A percentile compares a stretch with the other conserved stretches of the same genome.
Evolutionary conservation across 306 rosid genomes (phyloP).

Genomic region (Styphnolobium japonicum): DNA sequence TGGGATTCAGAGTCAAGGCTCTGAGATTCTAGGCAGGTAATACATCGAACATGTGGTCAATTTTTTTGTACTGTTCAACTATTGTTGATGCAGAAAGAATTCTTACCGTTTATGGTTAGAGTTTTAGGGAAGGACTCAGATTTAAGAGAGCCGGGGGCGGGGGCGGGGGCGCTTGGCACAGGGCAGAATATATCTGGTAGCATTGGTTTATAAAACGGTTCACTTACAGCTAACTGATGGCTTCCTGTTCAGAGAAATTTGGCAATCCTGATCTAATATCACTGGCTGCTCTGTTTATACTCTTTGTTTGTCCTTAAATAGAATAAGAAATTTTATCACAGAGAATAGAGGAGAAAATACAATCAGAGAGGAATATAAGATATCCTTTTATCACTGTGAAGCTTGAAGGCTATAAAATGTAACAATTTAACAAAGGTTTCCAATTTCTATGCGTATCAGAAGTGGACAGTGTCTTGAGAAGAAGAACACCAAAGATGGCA

Average conservation of each 20-base stretch:
- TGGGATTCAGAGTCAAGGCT: constrained; percentile 29
- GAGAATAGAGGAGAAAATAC: neutral
- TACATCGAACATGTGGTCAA: neutral
- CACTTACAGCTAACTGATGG: neutral
- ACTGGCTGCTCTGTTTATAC: neutral
- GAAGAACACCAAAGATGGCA: no score
- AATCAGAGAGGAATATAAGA: neutral
- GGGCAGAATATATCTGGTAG: neutral
- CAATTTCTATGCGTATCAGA: no score
- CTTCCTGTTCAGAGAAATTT: neutral
- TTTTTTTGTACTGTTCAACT: neutral
- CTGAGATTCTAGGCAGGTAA: constrained; percentile 36
- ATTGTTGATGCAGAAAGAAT: neutral
- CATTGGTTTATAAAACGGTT: neutral
- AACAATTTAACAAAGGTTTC: no score
- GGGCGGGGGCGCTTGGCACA: neutral
- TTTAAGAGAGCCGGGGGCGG: neutral
- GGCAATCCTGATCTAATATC: neutral
- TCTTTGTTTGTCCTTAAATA: neutral
- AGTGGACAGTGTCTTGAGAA: no score
- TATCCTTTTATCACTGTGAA: no score
- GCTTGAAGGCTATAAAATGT: no score
- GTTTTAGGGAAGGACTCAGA: neutral
- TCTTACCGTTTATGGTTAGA: neutral
- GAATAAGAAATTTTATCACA: neutral